Percentiles rank a stretch among this genome's conserved stretches.
Evolutionary conservation across 2,329 filamentous ascomycete species (phyloP).

Genomic region (Allantophomopsis cytisporea): DNA sequence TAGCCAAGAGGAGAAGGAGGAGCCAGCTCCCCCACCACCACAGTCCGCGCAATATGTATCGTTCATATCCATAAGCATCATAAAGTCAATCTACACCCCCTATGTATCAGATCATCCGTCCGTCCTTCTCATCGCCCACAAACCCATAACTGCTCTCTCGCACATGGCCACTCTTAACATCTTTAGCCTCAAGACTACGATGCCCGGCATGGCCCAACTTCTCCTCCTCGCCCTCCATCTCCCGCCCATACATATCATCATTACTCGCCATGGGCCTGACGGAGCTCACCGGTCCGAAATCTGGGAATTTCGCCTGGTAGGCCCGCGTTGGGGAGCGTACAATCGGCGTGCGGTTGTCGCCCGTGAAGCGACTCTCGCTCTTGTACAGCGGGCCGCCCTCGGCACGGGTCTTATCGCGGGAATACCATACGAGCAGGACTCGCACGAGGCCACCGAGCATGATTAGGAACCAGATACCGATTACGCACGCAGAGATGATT

Average conservation of each 20-base stretch:
- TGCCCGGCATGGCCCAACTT: slow-evolving; percentile 1
- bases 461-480: slow-evolving; percentile 67
- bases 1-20: no score
- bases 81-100: no score
- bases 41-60: no score
- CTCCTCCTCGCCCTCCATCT: neutral
- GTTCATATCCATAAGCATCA: no score
- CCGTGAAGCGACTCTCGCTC: slow-evolving; percentile 7
- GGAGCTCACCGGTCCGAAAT: slow-evolving; percentile 9
- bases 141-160: slow-evolving; percentile 1
- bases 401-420: slow-evolving; percentile 42
- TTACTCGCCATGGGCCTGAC: slow-evolving; percentile 4
- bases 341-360: slow-evolving; percentile 5
- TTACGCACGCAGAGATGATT: slow-evolving; percentile 61
- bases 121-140: slow-evolving; percentile 1
- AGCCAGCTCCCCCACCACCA: no score
- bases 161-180: neutral
- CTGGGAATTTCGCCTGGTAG: slow-evolving; percentile 6
- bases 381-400: slow-evolving; percentile 35
- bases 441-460: slow-evolving; percentile 61
- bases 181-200: neutral
- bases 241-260: slow-evolving; percentile 5
- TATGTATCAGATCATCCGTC: no score
- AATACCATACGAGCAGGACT: slow-evolving; percentile 45
- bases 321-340: neutral